These are phyloP conservation scores for Penicillium italicum DNA, from an alignment of 2,329 filamentous ascomycete species.

Conservation along the genomic window DNA sequence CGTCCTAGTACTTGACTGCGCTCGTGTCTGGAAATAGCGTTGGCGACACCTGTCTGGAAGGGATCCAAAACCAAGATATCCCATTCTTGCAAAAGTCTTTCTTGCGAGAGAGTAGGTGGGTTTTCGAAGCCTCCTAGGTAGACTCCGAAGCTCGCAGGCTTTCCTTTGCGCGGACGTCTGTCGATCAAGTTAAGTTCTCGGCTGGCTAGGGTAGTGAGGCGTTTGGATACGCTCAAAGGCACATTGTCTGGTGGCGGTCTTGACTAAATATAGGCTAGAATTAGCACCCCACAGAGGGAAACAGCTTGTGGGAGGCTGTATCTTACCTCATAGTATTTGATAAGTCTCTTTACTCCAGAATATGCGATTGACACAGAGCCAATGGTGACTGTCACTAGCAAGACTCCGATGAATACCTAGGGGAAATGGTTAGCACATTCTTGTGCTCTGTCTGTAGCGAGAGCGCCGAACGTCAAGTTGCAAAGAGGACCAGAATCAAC, in stretches of 20 bases:
- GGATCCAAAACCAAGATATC: conserved; percentile 47
- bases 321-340: conserved; percentile 31
- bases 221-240: conserved; percentile 22
- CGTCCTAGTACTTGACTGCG: conserved; percentile 31
- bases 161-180: conserved; percentile 13
- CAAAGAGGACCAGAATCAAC: conserved; percentile 14
- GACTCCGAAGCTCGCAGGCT: conserved; percentile 41
- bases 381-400: conserved; percentile 29
- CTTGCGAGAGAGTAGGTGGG: conserved; percentile 32
- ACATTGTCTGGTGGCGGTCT: conserved; percentile 22
- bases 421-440: conserved; percentile 11
- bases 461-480: background rate
- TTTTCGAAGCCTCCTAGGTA: conserved; percentile 41
- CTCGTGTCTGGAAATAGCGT: conserved; percentile 29
- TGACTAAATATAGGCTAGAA: conserved; percentile 18
- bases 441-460: background rate
- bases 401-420: conserved; percentile 36
- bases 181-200: conserved; percentile 22
- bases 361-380: conserved; percentile 32
- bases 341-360: conserved; percentile 20
- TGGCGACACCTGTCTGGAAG: conserved; percentile 33
- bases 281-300: background rate
- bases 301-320: too few relatives aligned
- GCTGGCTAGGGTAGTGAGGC: conserved; percentile 23
- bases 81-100: conserved; percentile 40